Conservation (phyloP, 1,284 basidiomycete genomes). For the Ustilago lituana region DNA sequence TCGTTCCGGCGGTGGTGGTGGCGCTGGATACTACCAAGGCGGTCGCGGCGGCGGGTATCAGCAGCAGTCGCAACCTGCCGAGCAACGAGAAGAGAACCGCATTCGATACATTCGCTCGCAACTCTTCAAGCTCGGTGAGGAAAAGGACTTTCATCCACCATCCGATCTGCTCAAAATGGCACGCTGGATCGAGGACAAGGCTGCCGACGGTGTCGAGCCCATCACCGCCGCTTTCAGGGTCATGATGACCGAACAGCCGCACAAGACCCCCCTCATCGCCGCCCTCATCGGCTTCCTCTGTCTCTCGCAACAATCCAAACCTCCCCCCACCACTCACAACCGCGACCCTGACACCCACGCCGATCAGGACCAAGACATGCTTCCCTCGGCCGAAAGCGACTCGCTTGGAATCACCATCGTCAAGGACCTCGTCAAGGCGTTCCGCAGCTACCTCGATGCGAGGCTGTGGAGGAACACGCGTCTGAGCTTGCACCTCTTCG, state of each 20-base stretch:
- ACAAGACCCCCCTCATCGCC: conserved; percentile 56
- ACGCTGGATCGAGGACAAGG: conserved; percentile 56
- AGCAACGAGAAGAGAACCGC: conserved; percentile 44
- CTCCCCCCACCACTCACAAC: neutral
- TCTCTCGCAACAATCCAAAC: conserved; percentile 38
- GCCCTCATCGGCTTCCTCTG: conserved; percentile 62
- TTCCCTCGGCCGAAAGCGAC: conserved; percentile 5
- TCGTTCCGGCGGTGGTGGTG: conserved; percentile 21
- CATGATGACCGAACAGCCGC: conserved; percentile 61
- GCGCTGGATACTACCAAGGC: conserved; percentile 20
- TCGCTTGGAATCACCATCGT: conserved; percentile 56
- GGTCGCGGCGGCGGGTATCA: conserved; percentile 16
- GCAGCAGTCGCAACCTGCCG: conserved; percentile 23
- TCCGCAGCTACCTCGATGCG: conserved; percentile 59
- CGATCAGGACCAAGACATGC: conserved; percentile 8
- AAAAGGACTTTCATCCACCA: conserved; percentile 52
- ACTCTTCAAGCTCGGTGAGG: conserved; percentile 57
- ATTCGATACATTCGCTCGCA: conserved; percentile 42
- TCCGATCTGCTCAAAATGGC: conserved; percentile 56
- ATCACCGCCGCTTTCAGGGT: conserved; percentile 54
- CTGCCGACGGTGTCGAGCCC: conserved; percentile 37
- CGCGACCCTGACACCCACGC: conserved; percentile 3
- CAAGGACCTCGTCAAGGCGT: conserved; percentile 60
- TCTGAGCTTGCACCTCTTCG: conserved; percentile 59
- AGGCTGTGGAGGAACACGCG: conserved; percentile 64